Percentiles rank a stretch among this genome's conserved stretches.
phyloP scores from a whole-genome alignment of 2,329 filamentous ascomycete species.

The Alternaria sp. region DNA sequence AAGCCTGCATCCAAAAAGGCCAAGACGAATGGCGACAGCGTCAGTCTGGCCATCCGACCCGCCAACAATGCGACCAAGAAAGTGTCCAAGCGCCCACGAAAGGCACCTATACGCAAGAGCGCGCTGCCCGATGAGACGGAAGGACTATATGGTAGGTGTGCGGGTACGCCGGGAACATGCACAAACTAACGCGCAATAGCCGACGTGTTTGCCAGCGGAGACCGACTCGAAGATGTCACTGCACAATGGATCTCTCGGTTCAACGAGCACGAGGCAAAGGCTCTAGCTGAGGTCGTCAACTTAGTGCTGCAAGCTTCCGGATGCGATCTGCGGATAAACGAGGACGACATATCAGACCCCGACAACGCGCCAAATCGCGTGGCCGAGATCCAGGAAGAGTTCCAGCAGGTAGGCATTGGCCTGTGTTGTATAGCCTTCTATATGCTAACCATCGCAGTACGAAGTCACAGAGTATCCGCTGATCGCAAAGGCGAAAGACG shows the following conservation, averaged over 20 bases:
- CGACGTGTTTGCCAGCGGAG: conserved; percentile 67
- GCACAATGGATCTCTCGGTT: conserved; percentile 67
- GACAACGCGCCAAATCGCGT: conserved; percentile 85
- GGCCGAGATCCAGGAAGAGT: conserved; percentile 85
- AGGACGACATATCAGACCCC: conserved; percentile 86
- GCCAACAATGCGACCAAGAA: conserved; percentile 52
- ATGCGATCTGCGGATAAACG: conserved; percentile 79
- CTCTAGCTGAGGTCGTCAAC: conserved; percentile 68
- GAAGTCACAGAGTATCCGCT: conserved; percentile 91
- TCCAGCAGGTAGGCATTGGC: conserved; percentile 72
- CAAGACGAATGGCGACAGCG: conserved; percentile 62
- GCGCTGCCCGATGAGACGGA: conserved; percentile 60
- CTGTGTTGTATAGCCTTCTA: not conserved
- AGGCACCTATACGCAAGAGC: conserved; percentile 61
- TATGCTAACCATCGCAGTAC: conserved; percentile 58
- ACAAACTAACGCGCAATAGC: conserved; percentile 52
- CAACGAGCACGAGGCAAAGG: conserved; percentile 63
- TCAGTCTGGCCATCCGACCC: conserved; percentile 65
- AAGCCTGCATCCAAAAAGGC: conserved; percentile 62
- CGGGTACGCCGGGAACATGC: conserved; percentile 1
- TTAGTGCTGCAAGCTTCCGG: conserved; percentile 75
- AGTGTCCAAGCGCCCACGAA: conserved; percentile 54
- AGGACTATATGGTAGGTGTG: conserved; percentile 63
- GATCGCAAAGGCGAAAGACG: conserved; percentile 81
- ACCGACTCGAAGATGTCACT: conserved; percentile 64